Evolutionary conservation across 805 yeast species (phyloP).

Genomic region (Kazachstania psychrophila): DNA sequence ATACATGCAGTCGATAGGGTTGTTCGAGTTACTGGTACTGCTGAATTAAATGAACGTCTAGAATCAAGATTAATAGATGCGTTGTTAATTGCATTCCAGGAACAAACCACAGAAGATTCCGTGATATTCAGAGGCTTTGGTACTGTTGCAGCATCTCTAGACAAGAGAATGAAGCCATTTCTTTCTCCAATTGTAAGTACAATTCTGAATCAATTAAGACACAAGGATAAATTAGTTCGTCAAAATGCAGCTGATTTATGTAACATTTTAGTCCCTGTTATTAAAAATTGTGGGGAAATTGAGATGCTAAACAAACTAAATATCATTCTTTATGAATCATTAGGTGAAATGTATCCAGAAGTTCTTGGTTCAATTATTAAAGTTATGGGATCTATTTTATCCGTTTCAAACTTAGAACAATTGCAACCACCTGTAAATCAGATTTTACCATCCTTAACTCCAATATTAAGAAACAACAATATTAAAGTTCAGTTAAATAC

Average conservation of each 20-base stretch:
- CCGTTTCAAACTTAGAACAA: conserved; percentile 46
- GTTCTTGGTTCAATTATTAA: conserved; percentile 78
- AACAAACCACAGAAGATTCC: conserved; percentile 52
- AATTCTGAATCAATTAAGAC: conserved; percentile 61
- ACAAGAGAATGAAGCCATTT: conserved; percentile 58
- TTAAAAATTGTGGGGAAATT: conserved; percentile 55
- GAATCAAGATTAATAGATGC: conserved; percentile 74
- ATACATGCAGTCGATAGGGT: conserved; percentile 58
- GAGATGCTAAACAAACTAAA: conserved; percentile 59
- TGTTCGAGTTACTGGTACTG: conserved; percentile 36
- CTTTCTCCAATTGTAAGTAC: conserved; percentile 64
- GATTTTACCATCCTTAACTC: conserved; percentile 78
- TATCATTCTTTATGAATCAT: conserved; percentile 72
- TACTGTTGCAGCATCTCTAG: conserved; percentile 51
- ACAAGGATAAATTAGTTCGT: conserved; percentile 61
- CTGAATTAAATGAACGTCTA: conserved; percentile 52
- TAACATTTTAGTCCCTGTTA: conserved; percentile 52
- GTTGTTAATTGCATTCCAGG: conserved; percentile 68
- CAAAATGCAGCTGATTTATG: conserved; percentile 80
- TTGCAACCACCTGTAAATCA: conserved; percentile 78
- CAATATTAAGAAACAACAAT: conserved; percentile 80
- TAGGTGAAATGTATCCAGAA: conserved; percentile 93
- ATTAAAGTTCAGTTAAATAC: conserved; percentile 84
- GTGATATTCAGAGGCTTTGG: conserved; percentile 56
- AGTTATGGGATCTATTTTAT: conserved; percentile 58